Percentiles rank a stretch among this genome's conserved stretches.
phyloP scores from a whole-genome alignment of 495 filamentous ascomycete genomes.

The Hypoxylon lenormandii region DNA sequence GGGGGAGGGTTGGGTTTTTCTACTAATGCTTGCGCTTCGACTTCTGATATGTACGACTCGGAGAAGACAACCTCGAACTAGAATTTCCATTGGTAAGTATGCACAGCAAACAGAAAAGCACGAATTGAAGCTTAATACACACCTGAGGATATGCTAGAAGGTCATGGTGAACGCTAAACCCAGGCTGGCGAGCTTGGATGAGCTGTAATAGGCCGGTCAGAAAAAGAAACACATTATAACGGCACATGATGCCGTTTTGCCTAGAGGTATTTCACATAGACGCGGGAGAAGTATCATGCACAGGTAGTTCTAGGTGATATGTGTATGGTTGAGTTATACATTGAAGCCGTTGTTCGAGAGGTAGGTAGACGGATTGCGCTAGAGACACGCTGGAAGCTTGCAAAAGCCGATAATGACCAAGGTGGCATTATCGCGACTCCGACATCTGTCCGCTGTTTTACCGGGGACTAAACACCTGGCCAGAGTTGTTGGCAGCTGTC shows the following conservation, averaged over 20 bases:
- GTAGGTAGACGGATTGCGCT: too few species aligned
- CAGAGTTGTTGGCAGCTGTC: neutral
- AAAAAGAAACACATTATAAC: constrained; percentile 57
- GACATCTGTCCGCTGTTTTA: constrained; percentile 23
- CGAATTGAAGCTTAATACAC: constrained; percentile 33
- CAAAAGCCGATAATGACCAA: constrained; percentile 8
- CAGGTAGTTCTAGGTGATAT: constrained; percentile 2
- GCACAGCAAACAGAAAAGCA: constrained; percentile 4
- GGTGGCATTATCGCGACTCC: constrained; percentile 16
- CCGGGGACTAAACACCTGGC: neutral
- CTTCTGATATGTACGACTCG: constrained; percentile 77
- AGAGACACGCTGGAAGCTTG: too few species aligned
- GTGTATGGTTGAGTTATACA: too few species aligned
- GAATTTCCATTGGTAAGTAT: constrained; percentile 26
- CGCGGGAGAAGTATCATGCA: neutral
- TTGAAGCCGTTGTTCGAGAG: too few species aligned
- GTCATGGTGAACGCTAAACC: constrained; percentile 82
- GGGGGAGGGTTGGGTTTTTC: constrained; percentile 49
- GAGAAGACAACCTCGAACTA: constrained; percentile 87
- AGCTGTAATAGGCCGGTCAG: constrained; percentile 55
- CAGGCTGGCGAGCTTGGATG: constrained; percentile 57
- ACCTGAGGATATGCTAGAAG: constrained; percentile 92
- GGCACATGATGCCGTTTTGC: constrained; percentile 64
- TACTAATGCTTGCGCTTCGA: constrained; percentile 72
- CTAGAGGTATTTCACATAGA: constrained; percentile 52